Evolutionary conservation across 495 filamentous ascomycete species (phyloP).

Genomic region (Recurvomyces mirabilis): DNA sequence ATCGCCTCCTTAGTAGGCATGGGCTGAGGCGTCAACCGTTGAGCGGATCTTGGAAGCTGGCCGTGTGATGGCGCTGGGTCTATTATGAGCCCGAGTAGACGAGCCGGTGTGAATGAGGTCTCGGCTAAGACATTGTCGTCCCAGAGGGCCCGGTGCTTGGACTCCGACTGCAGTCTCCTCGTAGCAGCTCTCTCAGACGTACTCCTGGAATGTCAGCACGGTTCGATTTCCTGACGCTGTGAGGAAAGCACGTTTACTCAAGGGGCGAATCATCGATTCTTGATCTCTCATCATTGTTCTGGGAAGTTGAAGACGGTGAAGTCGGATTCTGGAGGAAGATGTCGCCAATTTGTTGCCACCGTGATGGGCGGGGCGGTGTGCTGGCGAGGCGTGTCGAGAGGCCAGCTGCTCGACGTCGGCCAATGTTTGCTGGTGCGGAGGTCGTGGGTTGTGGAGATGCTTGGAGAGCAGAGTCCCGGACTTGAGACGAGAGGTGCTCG

Average conservation of each 20-base stretch:
- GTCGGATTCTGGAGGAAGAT: background rate
- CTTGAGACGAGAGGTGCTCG: no score
- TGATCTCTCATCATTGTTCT: background rate
- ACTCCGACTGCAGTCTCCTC: no score
- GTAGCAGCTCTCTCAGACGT: no score
- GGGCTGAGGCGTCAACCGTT: background rate
- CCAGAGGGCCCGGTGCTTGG: no score
- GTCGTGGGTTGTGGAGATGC: no score
- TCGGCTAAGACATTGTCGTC: no score
- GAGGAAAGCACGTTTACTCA: background rate
- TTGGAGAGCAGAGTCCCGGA: no score
- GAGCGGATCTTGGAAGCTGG: background rate
- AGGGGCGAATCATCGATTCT: background rate
- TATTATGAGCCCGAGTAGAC: no score
- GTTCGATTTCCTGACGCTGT: background rate
- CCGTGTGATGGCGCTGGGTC: background rate
- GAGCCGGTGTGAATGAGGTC: no score
- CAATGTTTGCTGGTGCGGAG: background rate
- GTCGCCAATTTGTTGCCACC: slow-evolving; percentile 1
- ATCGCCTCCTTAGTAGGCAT: background rate
- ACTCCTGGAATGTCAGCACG: no score
- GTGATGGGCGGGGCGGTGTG: background rate
- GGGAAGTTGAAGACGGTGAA: background rate
- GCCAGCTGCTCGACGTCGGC: background rate
- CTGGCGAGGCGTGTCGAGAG: background rate